Conservation (phyloP, 352 stramenopile genomes). For the Halophytophthora batemanensis region DNA sequence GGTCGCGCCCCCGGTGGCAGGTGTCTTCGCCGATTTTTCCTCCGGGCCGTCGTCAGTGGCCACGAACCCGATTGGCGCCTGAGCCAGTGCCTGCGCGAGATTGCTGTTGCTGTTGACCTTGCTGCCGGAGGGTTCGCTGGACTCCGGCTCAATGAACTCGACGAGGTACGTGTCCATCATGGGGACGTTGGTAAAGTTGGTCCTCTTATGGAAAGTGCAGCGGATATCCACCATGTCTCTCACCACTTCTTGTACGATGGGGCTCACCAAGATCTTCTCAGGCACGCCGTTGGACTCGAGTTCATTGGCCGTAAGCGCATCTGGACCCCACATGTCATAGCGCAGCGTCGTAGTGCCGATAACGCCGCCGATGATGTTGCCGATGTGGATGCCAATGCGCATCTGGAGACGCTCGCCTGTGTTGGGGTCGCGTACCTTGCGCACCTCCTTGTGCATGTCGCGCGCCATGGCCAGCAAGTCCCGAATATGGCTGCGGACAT, state of each 20-base stretch:
- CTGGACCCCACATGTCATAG: conserved; percentile 88
- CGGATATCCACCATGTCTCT: conserved; percentile 83
- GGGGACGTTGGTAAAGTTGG: conserved; percentile 74
- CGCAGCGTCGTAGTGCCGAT: conserved; percentile 85
- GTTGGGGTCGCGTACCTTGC: conserved; percentile 82
- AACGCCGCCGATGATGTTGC: conserved; percentile 85
- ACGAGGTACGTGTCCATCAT: conserved; percentile 86
- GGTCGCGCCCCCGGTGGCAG: no score
- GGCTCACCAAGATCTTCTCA: conserved; percentile 76
- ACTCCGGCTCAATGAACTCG: conserved; percentile 62
- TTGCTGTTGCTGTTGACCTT: conserved; percentile 13
- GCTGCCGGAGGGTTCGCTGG: conserved; percentile 3
- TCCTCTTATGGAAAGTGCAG: conserved; percentile 81
- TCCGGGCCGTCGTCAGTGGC: conserved; percentile 9
- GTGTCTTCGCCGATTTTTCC: no score
- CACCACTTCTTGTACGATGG: conserved; percentile 76
- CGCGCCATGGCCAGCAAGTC: conserved; percentile 77
- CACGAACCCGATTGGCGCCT: conserved; percentile 6
- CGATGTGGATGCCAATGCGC: conserved; percentile 86
- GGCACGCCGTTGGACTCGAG: conserved; percentile 86
- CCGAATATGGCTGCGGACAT: conserved; percentile 75
- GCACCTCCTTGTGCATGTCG: conserved; percentile 86
- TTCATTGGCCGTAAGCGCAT: conserved; percentile 82
- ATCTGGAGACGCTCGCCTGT: conserved; percentile 82
- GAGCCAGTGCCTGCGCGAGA: conserved; percentile 2